Evolutionary conservation across 352 stramenopile species (phyloP), one percentile per base, ranked within the genome.

Genomic region (Phytophthora hibernalis): DNA sequence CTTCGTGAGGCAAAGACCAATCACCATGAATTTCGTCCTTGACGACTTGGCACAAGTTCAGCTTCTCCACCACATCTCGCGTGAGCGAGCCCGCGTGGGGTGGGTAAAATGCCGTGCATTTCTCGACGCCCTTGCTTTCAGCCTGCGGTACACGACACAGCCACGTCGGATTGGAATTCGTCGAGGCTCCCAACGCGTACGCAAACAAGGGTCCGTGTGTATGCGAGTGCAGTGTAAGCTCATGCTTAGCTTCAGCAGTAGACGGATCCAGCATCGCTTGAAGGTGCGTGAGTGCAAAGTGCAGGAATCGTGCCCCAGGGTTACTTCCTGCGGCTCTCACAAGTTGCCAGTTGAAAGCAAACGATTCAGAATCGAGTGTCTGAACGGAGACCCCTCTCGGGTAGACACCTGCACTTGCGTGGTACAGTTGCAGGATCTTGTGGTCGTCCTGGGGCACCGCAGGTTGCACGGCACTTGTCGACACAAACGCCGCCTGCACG

Each of bases 271-370:
- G 60, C 80, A 93, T 86, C 18, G 61, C 42, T 37, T 83, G 67
- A 35, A 91, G 52, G 22, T 93, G 87, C 3, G 77, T 73, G 16
- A 93, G 61, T 30, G 74, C 85, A 61, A 95, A 95, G 44, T 93
- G 85, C 24, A 94, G 51, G 26, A 87, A 89, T 1, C 72, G 74
- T 61, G 67, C 58, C 54, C 56, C 53, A 0, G 56, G 57, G 8
- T 73, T 68, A 40, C 50, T 65, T 7, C 71, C 67, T 45, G 62
- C 53, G 43, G 71, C 71, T 18, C 35, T 61, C 6, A 61, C 35
- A 40, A 92, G 53, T 4, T 70, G 76, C 82, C 82, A 95, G 43
- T 89, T 55, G 64, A 90, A 93, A 3, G 57, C 54, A 69, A 93
- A 93, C 8, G 71, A 72, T 18, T 87, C 79, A 5, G 78, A 64